Percentiles rank a stretch among this genome's conserved stretches.
phyloP scores from a whole-genome alignment of 2,329 filamentous ascomycete genomes.

The Ploettnerulaceae sp. region DNA sequence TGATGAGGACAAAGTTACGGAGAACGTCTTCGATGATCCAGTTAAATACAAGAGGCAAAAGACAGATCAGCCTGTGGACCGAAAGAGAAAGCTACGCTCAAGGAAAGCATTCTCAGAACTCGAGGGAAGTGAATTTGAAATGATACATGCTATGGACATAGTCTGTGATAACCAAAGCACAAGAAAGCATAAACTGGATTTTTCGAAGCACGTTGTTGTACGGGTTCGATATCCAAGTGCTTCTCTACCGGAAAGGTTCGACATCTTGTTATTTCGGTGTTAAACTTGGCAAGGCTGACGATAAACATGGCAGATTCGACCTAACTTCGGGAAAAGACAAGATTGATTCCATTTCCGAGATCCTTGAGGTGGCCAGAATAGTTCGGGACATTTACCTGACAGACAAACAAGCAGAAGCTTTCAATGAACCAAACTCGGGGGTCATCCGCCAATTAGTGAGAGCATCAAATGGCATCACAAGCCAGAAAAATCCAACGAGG shows the following conservation, averaged over 20 bases:
- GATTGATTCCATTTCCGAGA: slow-evolving; percentile 71
- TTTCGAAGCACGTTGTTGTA: slow-evolving; percentile 49
- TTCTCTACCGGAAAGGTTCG: slow-evolving; percentile 61
- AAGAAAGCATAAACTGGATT: slow-evolving; percentile 36
- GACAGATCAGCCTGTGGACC: slow-evolving; percentile 19
- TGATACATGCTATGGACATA: slow-evolving; percentile 57
- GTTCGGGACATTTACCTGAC: slow-evolving; percentile 75
- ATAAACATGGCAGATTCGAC: slow-evolving; percentile 51
- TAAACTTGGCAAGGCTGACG: slow-evolving; percentile 14
- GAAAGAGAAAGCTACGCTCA: slow-evolving; percentile 27
- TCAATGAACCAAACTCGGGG: slow-evolving; percentile 68
- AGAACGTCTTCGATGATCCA: slow-evolving; percentile 1
- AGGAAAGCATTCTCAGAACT: slow-evolving; percentile 26
- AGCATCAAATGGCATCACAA: slow-evolving; percentile 39
- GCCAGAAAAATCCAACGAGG: slow-evolving; percentile 46
- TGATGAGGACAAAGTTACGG: slow-evolving; percentile 7
- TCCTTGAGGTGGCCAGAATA: slow-evolving; percentile 62
- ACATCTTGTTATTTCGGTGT: background rate
- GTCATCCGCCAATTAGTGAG: slow-evolving; percentile 73
- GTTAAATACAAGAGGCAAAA: slow-evolving; percentile 23
- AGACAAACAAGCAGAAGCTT: slow-evolving; percentile 58
- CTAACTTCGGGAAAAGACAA: slow-evolving; percentile 74
- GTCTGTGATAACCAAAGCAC: slow-evolving; percentile 45
- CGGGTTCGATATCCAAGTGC: slow-evolving; percentile 80
- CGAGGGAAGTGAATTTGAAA: slow-evolving; percentile 23